These are phyloP conservation scores for Fusarium sulawesiense DNA, from an alignment of 2,329 filamentous ascomycete genomes.

Conservation along the genomic window DNA sequence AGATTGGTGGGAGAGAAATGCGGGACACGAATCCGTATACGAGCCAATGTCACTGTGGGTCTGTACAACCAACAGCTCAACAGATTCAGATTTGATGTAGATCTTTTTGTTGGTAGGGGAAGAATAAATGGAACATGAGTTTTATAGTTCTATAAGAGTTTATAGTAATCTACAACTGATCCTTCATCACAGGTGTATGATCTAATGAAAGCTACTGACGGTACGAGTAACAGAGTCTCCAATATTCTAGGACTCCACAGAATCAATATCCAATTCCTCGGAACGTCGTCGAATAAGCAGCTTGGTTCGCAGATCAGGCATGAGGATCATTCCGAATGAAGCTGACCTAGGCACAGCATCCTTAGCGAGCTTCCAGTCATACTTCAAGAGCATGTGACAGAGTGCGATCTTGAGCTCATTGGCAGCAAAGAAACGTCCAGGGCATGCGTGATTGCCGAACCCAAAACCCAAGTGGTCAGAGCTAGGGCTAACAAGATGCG, in stretches of 20 bases:
- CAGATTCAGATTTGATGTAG: background rate
- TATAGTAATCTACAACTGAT: background rate
- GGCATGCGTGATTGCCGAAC: slow-evolving; percentile 64
- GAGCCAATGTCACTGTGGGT: background rate
- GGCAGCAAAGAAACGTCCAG: slow-evolving; percentile 65
- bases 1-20: background rate
- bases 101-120: fast-evolving
- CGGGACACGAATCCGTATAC: background rate
- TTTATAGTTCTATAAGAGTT: background rate
- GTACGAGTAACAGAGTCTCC: background rate
- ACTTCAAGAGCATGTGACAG: slow-evolving; percentile 61
- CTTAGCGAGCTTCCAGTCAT: slow-evolving; percentile 51
- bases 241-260: background rate
- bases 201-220: background rate
- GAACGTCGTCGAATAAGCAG: background rate
- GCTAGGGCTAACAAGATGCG: slow-evolving; percentile 62
- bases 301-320: background rate
- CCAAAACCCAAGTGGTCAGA: slow-evolving; percentile 63
- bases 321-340: background rate
- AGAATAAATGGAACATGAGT: background rate
- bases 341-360: background rate
- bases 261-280: slow-evolving; percentile 5
- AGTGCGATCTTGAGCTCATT: slow-evolving; percentile 65
- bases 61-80: background rate
- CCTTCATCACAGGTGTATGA: background rate